Percentiles rank a stretch among this genome's conserved stretches.
Conservation (phyloP, 805 yeast species). For the Starmera amethionina region DNA sequence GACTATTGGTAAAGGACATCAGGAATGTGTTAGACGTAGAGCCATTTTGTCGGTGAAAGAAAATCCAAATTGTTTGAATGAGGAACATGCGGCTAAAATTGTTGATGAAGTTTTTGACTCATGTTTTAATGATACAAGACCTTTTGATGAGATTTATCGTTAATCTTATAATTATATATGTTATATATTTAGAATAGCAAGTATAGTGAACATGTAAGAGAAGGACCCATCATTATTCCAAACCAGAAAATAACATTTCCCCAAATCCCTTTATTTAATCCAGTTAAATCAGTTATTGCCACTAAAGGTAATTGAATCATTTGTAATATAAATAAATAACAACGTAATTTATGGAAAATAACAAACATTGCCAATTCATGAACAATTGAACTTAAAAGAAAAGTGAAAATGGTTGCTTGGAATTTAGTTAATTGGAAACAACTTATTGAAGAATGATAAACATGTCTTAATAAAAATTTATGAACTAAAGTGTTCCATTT, state of each 20-base stretch:
- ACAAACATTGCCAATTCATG: conserved; percentile 93
- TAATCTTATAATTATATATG: conserved; percentile 20
- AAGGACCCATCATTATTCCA: conserved; percentile 85
- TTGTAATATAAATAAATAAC: conserved; percentile 72
- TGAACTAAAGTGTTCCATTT: conserved; percentile 96
- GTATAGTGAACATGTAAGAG: conserved; percentile 77
- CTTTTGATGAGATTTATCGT: conserved; percentile 85
- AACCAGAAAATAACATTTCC: conserved; percentile 87
- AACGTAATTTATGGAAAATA: conserved; percentile 69
- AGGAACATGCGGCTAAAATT: conserved; percentile 64
- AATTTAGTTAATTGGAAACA: conserved; percentile 54
- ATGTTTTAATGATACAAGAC: conserved; percentile 91
- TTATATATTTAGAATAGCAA: conserved; percentile 45
- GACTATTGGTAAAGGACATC: conserved; percentile 72
- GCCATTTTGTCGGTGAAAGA: conserved; percentile 79
- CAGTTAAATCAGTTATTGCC: conserved; percentile 47
- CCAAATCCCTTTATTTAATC: conserved; percentile 45
- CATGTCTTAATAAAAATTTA: conserved; percentile 80
- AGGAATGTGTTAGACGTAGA: conserved; percentile 81
- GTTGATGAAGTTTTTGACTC: conserved; percentile 88
- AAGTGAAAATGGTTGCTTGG: conserved; percentile 70
- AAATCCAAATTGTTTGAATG: conserved; percentile 71
- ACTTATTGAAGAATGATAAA: conserved; percentile 83
- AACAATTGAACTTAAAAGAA: conserved; percentile 66
- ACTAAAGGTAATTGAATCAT: conserved; percentile 84